These are phyloP conservation scores for Fomitopsis betulina DNA, from an alignment of 1,284 basidiomycete species.

Conservation along the genomic window DNA sequence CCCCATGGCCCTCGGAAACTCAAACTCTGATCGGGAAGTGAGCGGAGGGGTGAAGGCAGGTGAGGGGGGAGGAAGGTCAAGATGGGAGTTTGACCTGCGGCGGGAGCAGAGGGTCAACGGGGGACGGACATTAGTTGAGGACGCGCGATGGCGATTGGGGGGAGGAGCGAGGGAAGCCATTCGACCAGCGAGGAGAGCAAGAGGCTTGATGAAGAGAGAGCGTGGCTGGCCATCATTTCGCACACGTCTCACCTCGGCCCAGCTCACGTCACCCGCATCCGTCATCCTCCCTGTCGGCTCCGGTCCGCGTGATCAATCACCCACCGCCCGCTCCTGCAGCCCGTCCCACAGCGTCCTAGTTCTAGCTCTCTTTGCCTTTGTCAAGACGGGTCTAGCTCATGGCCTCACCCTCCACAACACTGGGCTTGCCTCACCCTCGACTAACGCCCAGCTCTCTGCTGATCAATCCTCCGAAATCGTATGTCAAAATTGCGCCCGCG, in stretches of 20 bases:
- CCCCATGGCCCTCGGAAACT: slow-evolving; percentile 14
- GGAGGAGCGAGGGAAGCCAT: slow-evolving; percentile 31
- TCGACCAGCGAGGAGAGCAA: slow-evolving; percentile 10
- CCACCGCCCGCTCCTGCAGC: neutral
- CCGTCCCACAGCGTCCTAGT: neutral
- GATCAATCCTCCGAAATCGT: neutral
- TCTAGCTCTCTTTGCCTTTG: neutral
- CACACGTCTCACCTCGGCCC: neutral
- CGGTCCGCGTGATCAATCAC: slow-evolving; percentile 2
- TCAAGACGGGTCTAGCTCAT: neutral
- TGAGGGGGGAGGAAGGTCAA: slow-evolving; percentile 28
- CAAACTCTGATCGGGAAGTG: slow-evolving; percentile 17
- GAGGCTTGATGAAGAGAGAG: slow-evolving; percentile 12
- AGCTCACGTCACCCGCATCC: neutral
- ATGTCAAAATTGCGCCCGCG: too few relatives aligned
- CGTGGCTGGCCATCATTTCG: slow-evolving; percentile 5
- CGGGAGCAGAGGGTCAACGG: slow-evolving; percentile 46
- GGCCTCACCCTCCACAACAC: neutral
- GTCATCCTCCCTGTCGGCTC: slow-evolving; percentile 1
- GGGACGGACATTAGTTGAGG: slow-evolving; percentile 56
- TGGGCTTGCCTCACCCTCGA: neutral
- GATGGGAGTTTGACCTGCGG: slow-evolving; percentile 39
- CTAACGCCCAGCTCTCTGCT: neutral
- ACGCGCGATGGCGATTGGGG: slow-evolving; percentile 48
- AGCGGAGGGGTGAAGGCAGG: slow-evolving; percentile 21